phyloP scores from a whole-genome alignment of 2,329 filamentous ascomycete genomes.

The Ophiocordyceps camponoti-leonardi region DNA sequence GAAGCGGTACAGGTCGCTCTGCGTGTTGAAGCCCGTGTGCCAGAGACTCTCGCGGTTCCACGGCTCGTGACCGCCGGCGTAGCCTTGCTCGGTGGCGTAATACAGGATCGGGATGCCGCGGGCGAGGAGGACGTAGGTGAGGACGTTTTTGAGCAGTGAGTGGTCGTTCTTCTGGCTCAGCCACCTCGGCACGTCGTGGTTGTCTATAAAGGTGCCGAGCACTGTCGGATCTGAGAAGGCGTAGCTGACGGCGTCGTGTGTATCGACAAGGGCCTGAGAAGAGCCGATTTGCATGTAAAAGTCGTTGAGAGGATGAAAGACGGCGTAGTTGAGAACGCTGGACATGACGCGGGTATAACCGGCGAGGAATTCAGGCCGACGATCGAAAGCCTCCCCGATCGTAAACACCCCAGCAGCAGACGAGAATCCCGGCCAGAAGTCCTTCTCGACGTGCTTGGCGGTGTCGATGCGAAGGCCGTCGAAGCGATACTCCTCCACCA shows the following conservation, averaged over 20 bases:
- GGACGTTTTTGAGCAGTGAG: slow-evolving; percentile 39
- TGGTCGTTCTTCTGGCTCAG: slow-evolving; percentile 32
- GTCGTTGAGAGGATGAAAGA: slow-evolving; percentile 23
- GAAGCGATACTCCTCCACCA: slow-evolving; percentile 44
- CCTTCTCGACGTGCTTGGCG: slow-evolving; percentile 41
- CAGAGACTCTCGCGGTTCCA: slow-evolving; percentile 42
- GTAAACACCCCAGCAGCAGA: slow-evolving; percentile 38
- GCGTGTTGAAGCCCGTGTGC: slow-evolving; percentile 30
- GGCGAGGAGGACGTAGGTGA: slow-evolving; percentile 42
- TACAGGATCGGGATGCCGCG: slow-evolving; percentile 49
- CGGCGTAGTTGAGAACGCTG: slow-evolving; percentile 44
- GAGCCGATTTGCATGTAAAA: slow-evolving; percentile 21
- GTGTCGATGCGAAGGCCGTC: slow-evolving; percentile 45
- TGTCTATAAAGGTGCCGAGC: slow-evolving; percentile 37
- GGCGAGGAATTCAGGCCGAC: slow-evolving; percentile 29
- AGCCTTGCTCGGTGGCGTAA: slow-evolving; percentile 48
- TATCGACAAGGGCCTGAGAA: slow-evolving; percentile 20
- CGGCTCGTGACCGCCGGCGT: slow-evolving; percentile 26
- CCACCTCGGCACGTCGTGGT: slow-evolving; percentile 41
- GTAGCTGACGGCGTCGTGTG: slow-evolving; percentile 16
- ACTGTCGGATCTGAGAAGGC: slow-evolving; percentile 25
- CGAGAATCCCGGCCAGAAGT: slow-evolving; percentile 38
- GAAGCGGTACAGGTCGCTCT: slow-evolving; percentile 27
- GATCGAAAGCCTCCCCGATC: slow-evolving; percentile 42
- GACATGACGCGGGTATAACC: slow-evolving; percentile 36